phyloP scores from a whole-genome alignment of 371 early-diverging fungal species.

The Thermomucor indicae-seudaticae region DNA sequence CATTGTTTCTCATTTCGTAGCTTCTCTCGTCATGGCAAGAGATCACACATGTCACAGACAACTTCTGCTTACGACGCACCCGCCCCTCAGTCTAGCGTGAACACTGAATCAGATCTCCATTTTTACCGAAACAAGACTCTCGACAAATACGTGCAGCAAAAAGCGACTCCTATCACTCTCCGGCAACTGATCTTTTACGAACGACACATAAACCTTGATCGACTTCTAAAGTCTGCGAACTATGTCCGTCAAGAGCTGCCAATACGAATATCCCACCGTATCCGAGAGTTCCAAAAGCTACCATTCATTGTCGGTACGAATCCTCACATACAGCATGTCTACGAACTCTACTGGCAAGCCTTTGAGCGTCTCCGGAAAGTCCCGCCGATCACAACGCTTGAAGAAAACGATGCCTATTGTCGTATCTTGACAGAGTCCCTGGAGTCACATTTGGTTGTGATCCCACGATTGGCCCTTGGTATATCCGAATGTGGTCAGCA shows the following conservation, averaged over 20 bases:
- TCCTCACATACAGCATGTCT: conserved; percentile 72
- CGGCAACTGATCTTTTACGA: conserved; percentile 84
- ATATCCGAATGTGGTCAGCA: conserved; percentile 67
- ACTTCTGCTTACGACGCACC: not conserved
- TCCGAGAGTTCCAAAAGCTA: conserved; percentile 73
- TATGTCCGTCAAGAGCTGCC: conserved; percentile 80
- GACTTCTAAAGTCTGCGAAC: conserved; percentile 76
- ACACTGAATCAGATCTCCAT: conserved; percentile 14
- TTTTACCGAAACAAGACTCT: conserved; percentile 80
- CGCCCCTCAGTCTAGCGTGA: not conserved
- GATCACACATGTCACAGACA: too few relatives aligned
- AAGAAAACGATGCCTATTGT: conserved; percentile 72
- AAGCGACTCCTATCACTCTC: conserved; percentile 72
- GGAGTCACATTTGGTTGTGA: conserved; percentile 69
- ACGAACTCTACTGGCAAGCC: conserved; percentile 78
- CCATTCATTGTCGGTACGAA: conserved; percentile 85
- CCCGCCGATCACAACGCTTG: conserved; percentile 56
- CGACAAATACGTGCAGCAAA: conserved; percentile 65
- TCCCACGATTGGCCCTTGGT: conserved; percentile 79
- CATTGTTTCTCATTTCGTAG: too few relatives aligned
- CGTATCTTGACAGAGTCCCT: conserved; percentile 56
- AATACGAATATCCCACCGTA: conserved; percentile 84
- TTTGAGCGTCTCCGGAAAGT: conserved; percentile 71
- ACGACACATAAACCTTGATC: conserved; percentile 65
- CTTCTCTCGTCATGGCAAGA: too few relatives aligned